A percentile compares a stretch with the other conserved stretches of the same genome.
These are phyloP conservation scores for Podila clonocystis DNA, from an alignment of 192 early-diverging fungal genomes.

Conservation along the genomic window DNA sequence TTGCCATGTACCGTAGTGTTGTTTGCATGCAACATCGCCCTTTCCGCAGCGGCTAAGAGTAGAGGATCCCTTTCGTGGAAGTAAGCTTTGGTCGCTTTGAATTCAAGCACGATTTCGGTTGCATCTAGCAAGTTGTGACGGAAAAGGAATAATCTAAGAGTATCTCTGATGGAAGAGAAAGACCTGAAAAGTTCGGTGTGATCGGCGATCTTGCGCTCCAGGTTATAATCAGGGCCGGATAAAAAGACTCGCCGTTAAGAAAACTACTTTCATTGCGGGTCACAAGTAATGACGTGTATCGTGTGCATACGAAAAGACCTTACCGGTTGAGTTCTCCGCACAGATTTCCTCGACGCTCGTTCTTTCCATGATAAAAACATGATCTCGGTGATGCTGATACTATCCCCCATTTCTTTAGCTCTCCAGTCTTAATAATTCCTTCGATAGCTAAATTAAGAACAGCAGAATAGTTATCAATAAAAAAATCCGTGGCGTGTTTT, in stretches of 20 bases:
- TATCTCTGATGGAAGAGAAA: constrained; percentile 4
- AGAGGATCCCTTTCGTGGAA: constrained; percentile 10
- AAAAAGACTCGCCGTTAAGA: too few relatives aligned
- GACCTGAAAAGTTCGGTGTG: constrained; percentile 8
- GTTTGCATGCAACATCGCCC: constrained; percentile 7
- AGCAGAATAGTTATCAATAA: too few relatives aligned
- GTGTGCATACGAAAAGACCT: neutral
- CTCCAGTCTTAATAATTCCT: constrained; percentile 5
- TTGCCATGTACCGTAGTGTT: constrained; percentile 4
- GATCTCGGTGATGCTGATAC: constrained; percentile 1
- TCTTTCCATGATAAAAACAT: constrained; percentile 15
- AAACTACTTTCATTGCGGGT: too few relatives aligned
- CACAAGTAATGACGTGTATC: too few relatives aligned
- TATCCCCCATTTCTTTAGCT: neutral
- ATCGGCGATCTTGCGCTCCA: constrained; percentile 5
- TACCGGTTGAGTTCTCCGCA: constrained; percentile 10
- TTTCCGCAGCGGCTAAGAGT: constrained; percentile 5
- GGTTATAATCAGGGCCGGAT: neutral
- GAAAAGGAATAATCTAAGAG: constrained; percentile 3
- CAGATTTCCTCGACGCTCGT: constrained; percentile 8
- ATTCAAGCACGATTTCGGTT: neutral
- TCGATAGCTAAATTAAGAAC: neutral
- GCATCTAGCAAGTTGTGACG: constrained; percentile 7
- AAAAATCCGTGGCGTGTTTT: too few relatives aligned
- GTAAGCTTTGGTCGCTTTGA: constrained; percentile 11